Evolutionary conservation across 495 filamentous ascomycete genomes (phyloP).

Genomic region (Penicillium tannophilum): DNA sequence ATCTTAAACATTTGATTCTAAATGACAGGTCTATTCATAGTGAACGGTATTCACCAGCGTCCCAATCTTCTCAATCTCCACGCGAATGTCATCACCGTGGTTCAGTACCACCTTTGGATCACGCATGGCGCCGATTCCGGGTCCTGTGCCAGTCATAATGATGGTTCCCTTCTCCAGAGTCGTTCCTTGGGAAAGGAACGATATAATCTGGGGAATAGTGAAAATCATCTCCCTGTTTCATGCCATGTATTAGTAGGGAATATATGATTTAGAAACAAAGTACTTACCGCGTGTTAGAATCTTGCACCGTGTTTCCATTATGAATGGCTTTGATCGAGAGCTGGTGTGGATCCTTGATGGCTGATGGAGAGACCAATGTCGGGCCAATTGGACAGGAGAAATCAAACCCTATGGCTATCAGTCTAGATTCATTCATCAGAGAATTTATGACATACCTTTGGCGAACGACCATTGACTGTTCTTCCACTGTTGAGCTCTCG

Average conservation of each 20-base stretch:
- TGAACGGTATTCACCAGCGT: conserved; percentile 21
- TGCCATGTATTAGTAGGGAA: too few species aligned
- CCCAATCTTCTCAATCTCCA: conserved; percentile 40
- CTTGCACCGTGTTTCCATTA: not conserved
- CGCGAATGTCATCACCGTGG: conserved; percentile 53
- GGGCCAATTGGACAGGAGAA: not conserved
- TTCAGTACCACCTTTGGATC: conserved; percentile 45
- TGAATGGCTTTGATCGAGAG: not conserved
- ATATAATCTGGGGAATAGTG: conserved; percentile 44
- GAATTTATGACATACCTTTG: not conserved
- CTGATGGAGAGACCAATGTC: not conserved
- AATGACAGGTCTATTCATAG: conserved; percentile 15
- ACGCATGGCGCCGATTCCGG: conserved; percentile 39
- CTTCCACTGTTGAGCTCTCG: conserved; percentile 69
- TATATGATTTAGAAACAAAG: too few species aligned
- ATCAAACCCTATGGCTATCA: too few species aligned
- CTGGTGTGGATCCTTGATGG: not conserved
- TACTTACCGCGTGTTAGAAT: not conserved
- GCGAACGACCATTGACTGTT: conserved; percentile 44
- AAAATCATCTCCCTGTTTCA: not conserved
- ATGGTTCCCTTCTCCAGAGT: conserved; percentile 69
- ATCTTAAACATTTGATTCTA: too few species aligned
- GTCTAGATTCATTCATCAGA: not conserved
- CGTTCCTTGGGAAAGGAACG: conserved; percentile 67
- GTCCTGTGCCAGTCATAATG: conserved; percentile 68